Percentiles rank a stretch among this genome's conserved stretches.
Evolutionary conservation across 768 basidiomycete species (phyloP).

Genomic region (Exidia glandulosa): DNA sequence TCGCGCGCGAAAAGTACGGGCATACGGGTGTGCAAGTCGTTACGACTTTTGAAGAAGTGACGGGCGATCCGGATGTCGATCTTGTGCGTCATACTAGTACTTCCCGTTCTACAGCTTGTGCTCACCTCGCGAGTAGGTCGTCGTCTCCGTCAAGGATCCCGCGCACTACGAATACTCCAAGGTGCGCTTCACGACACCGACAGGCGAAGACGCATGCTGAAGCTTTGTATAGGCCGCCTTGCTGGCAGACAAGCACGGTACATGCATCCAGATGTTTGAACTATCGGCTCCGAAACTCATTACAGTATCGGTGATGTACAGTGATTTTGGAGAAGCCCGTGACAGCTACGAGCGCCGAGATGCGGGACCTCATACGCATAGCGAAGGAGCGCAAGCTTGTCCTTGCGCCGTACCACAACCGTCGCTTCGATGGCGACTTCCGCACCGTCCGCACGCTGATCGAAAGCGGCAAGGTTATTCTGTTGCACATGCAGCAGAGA

Average conservation of each 20-base stretch:
- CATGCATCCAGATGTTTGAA: not conserved
- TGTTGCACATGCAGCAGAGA: not conserved
- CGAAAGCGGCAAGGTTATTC: slow-evolving; percentile 11
- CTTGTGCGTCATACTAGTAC: no score
- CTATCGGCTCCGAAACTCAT: not conserved
- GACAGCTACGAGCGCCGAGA: slow-evolving; percentile 47
- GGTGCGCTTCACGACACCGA: slow-evolving; percentile 1
- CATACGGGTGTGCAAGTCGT: slow-evolving; percentile 39
- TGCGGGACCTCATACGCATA: slow-evolving; percentile 45
- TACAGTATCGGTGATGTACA: not conserved
- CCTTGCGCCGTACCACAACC: slow-evolving; percentile 51
- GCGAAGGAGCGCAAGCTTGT: slow-evolving; percentile 51
- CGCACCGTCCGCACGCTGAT: slow-evolving; percentile 52
- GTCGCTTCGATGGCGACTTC: slow-evolving; percentile 73
- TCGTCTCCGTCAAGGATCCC: slow-evolving; percentile 61
- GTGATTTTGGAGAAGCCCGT: slow-evolving; percentile 78
- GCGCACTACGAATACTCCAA: slow-evolving; percentile 65
- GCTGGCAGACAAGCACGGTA: not conserved
- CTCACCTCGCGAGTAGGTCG: slow-evolving; percentile 3
- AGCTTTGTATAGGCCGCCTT: not conserved
- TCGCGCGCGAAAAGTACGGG: slow-evolving; percentile 45
- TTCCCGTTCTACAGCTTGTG: not conserved
- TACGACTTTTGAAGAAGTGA: slow-evolving; percentile 46
- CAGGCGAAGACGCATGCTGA: not conserved
- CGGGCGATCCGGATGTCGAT: slow-evolving; percentile 54